Evolutionary conservation across 495 filamentous ascomycete species (phyloP).

Genomic region (Paragyromitra xinjiangensis): DNA sequence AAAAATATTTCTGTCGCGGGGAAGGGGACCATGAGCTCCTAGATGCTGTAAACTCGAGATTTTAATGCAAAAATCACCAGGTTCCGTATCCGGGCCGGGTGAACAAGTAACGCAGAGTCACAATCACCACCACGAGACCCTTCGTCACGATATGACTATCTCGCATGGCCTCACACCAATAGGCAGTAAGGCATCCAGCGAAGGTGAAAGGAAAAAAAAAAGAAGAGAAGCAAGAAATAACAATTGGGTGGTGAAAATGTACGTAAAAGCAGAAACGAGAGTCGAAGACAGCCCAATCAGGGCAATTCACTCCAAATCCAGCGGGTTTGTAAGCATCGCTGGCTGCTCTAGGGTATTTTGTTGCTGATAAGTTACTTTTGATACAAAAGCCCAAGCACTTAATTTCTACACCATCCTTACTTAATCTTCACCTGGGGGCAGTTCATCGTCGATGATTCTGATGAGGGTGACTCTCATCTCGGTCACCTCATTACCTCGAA

Average conservation of each 20-base stretch:
- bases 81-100: conserved; percentile 6
- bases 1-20: not conserved
- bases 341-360: conserved; percentile 22
- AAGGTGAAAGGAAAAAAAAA: conserved; percentile 5
- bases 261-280: conserved; percentile 23
- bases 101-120: conserved; percentile 36
- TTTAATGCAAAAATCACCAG: conserved; percentile 31
- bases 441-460: conserved; percentile 95
- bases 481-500: conserved; percentile 92
- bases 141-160: conserved; percentile 21
- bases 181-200: conserved; percentile 18
- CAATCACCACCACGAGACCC: conserved; percentile 36
- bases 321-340: conserved; percentile 23
- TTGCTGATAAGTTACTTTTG: not conserved
- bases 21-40: not conserved
- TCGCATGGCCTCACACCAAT: conserved; percentile 38
- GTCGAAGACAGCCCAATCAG: conserved; percentile 11
- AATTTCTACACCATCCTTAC: conserved; percentile 18
- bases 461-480: conserved; percentile 95
- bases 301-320: conserved; percentile 7
- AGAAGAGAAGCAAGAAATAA: conserved; percentile 12
- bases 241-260: not conserved
- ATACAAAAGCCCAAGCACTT: conserved; percentile 29
- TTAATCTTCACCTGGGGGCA: conserved; percentile 95
- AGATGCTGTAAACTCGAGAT: conserved; percentile 19